A percentile compares a stretch with the other conserved stretches of the same genome.
Conservation (phyloP, 2,329 filamentous ascomycete genomes). For the Aspergillus luchuensis region DNA sequence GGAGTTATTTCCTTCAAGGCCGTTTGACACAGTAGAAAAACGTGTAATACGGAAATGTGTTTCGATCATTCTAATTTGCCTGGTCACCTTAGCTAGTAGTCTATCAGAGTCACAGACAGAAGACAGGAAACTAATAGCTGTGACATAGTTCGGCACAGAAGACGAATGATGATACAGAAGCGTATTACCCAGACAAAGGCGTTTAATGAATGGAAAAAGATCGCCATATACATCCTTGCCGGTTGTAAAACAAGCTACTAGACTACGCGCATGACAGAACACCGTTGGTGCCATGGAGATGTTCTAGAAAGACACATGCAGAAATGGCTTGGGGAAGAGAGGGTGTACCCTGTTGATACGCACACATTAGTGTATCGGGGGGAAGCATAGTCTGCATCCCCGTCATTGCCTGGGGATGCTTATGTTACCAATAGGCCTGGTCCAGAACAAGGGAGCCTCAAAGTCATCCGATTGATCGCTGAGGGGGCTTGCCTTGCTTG, state of each 20-base stretch:
- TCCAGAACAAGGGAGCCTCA: neutral
- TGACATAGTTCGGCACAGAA: too few relatives aligned
- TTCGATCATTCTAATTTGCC: neutral
- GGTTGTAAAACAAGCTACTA: neutral
- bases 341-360: conserved; percentile 22
- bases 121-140: neutral
- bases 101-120: neutral
- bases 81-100: neutral
- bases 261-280: neutral
- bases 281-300: neutral
- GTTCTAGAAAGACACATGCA: conserved; percentile 22
- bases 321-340: conserved; percentile 8
- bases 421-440: conserved; percentile 13
- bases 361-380: conserved; percentile 39
- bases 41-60: neutral
- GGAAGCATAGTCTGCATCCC: conserved; percentile 34
- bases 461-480: neutral
- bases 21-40: neutral
- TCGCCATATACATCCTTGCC: neutral
- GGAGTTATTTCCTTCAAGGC: too few relatives aligned
- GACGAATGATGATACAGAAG: too few relatives aligned
- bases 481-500: neutral
- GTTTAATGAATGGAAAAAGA: too few relatives aligned
- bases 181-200: too few relatives aligned
- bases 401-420: conserved; percentile 21